Evolutionary conservation across 495 filamentous ascomycete species (phyloP).

Genomic region (Podospora pseudocomata): DNA sequence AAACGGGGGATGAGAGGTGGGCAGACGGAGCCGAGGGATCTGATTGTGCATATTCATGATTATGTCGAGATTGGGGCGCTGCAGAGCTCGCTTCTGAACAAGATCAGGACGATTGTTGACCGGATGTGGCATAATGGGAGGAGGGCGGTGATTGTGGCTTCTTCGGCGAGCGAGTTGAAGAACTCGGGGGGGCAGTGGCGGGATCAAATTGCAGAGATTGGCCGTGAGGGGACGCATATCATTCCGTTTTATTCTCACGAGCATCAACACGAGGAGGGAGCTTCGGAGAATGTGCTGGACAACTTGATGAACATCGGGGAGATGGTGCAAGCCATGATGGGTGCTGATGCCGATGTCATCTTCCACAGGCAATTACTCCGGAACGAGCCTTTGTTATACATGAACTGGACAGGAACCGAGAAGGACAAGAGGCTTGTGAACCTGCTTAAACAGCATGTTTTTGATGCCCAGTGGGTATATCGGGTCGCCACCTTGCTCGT

Average conservation of each 20-base stretch:
- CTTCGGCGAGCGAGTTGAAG: slow-evolving; percentile 43
- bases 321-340: slow-evolving; percentile 34
- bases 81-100: slow-evolving; percentile 56
- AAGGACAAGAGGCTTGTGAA: slow-evolving; percentile 9
- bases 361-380: slow-evolving; percentile 17
- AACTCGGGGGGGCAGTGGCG: slow-evolving; percentile 32
- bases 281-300: slow-evolving; percentile 33
- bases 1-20: slow-evolving; percentile 13
- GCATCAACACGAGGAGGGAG: slow-evolving; percentile 18
- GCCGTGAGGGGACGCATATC: slow-evolving; percentile 30
- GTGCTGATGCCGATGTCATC: slow-evolving; percentile 16
- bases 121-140: slow-evolving; percentile 64
- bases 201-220: slow-evolving; percentile 33
- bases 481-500: slow-evolving; percentile 29
- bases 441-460: slow-evolving; percentile 22
- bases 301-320: slow-evolving; percentile 42
- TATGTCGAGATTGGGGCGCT: slow-evolving; percentile 69
- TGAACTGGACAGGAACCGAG: slow-evolving; percentile 1
- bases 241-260: slow-evolving; percentile 28
- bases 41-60: slow-evolving; percentile 77
- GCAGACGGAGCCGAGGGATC: slow-evolving; percentile 18
- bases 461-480: slow-evolving; percentile 35
- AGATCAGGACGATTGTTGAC: slow-evolving; percentile 67
- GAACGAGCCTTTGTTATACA: neutral
- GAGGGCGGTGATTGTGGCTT: slow-evolving; percentile 71